Conservation (phyloP, 805 yeast species). For the Yarrowia divulgata region DNA sequence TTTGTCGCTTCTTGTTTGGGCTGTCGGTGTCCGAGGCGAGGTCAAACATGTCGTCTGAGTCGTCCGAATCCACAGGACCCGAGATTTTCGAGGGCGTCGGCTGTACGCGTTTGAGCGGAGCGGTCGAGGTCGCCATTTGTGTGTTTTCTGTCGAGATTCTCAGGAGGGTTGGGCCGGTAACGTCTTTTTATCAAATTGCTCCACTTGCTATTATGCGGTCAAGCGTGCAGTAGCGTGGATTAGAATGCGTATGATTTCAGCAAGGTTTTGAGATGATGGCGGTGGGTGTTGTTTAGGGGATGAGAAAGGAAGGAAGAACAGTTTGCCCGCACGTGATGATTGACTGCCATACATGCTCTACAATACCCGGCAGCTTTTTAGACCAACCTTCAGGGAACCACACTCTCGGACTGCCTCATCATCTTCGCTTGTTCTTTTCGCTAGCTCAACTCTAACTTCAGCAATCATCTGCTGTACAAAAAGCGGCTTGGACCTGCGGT, state of each 20-base stretch:
- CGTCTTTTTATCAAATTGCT: conserved; percentile 12
- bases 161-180: background rate
- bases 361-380: too few species aligned
- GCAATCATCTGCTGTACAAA: background rate
- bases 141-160: background rate
- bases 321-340: background rate
- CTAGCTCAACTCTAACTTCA: conserved; percentile 30
- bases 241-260: conserved; percentile 26
- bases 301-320: too few species aligned
- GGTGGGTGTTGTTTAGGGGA: background rate
- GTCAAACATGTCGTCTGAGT: conserved; percentile 48
- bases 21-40: conserved; percentile 18
- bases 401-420: too few species aligned
- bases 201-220: conserved; percentile 35
- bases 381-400: too few species aligned
- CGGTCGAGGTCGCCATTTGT: conserved; percentile 17
- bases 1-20: conserved; percentile 7
- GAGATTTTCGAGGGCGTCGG: background rate
- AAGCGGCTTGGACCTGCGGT: background rate
- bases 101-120: conserved; percentile 7
- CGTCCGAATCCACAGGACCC: conserved; percentile 40
- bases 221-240: conserved; percentile 26
- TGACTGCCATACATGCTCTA: too few species aligned
- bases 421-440: background rate
- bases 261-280: conserved; percentile 23